Evolutionary conservation across 768 basidiomycete genomes (phyloP).

Genomic region (Termitomyces sp.): DNA sequence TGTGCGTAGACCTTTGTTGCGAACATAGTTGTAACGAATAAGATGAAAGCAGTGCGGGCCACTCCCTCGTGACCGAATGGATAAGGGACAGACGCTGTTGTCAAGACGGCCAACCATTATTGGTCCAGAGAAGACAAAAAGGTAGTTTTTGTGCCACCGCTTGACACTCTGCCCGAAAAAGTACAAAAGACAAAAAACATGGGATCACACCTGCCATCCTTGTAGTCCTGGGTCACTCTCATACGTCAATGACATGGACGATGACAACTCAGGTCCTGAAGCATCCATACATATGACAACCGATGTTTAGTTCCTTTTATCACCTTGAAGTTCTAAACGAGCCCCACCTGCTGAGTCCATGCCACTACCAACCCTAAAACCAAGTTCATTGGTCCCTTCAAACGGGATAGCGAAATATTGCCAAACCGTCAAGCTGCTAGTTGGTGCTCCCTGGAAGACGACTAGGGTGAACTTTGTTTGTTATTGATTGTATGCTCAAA

Average conservation of each 20-base stretch:
- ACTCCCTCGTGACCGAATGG: neutral
- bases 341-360: neutral
- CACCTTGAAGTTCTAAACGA: neutral
- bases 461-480: neutral
- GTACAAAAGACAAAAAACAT: neutral
- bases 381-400: neutral
- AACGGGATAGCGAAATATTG: neutral
- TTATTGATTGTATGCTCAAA: neutral
- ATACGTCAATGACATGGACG: neutral
- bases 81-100: neutral
- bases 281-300: neutral
- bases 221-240: neutral
- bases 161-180: neutral
- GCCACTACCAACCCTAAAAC: neutral
- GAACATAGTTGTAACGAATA: conserved; percentile 3
- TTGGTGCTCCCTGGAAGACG: neutral
- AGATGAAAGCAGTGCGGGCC: conserved; percentile 5
- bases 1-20: conserved; percentile 5
- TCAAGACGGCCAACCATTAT: neutral
- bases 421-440: neutral
- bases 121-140: neutral
- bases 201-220: neutral
- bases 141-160: neutral
- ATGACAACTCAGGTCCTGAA: no score
- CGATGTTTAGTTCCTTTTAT: neutral